Evolutionary conservation across 2,329 filamentous ascomycete genomes (phyloP).

Genomic region (Blastomyces silverae): DNA sequence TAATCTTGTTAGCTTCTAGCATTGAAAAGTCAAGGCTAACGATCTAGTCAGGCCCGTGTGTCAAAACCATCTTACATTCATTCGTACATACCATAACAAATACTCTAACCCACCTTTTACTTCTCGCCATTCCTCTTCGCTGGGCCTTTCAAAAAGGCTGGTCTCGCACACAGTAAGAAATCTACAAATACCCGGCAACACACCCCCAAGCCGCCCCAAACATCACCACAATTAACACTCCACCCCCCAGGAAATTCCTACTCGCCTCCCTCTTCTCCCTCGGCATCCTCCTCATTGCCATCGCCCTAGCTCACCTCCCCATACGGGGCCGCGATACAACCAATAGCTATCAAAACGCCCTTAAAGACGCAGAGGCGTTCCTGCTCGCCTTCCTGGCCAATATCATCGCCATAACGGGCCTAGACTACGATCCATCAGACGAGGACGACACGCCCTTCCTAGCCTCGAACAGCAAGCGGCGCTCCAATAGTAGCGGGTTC

Average conservation of each 20-base stretch:
- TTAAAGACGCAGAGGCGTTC: conserved; percentile 38
- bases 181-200: not conserved
- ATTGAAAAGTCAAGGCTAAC: not conserved
- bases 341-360: conserved; percentile 36
- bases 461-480: not conserved
- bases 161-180: conserved; percentile 2
- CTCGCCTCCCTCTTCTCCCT: conserved; percentile 35
- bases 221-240: not conserved
- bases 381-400: conserved; percentile 35
- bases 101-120: conserved; percentile 30
- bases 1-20: not conserved
- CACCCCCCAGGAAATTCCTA: conserved; percentile 26
- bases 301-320: conserved; percentile 37
- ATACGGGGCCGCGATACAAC: conserved; percentile 35
- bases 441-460: conserved; percentile 1
- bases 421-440: conserved; percentile 15
- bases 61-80: conserved; percentile 31
- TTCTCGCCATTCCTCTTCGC: conserved; percentile 30
- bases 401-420: conserved; percentile 31
- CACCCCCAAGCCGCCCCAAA: not conserved
- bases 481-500: not conserved
- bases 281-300: conserved; percentile 37
- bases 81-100: conserved; percentile 33
- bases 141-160: conserved; percentile 19
- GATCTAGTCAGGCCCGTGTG: conserved; percentile 25